These are phyloP conservation scores for Adansonia digitata DNA, from an alignment of 345 rosid species.

Conservation along the genomic window DNA sequence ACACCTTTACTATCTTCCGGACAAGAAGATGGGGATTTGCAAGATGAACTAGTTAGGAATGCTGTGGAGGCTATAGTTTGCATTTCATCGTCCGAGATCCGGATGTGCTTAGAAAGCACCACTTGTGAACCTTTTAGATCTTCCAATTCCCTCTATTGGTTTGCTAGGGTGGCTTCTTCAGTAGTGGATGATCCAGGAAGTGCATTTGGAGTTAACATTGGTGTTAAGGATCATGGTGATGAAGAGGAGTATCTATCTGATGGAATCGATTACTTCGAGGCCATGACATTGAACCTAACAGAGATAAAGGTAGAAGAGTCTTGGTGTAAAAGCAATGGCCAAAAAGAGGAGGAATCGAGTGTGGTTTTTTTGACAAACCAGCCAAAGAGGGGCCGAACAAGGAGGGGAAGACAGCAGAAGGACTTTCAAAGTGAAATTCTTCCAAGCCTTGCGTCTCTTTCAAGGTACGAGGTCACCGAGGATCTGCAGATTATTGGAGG, in stretches of 20 bases:
- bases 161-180: slow-evolving; percentile 41
- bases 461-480: slow-evolving; percentile 40
- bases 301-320: slow-evolving; percentile 34
- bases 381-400: slow-evolving; percentile 29
- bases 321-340: slow-evolving; percentile 5
- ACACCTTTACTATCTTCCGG: slow-evolving; percentile 9
- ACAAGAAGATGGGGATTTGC: slow-evolving; percentile 12
- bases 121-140: slow-evolving; percentile 8
- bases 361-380: slow-evolving; percentile 20
- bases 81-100: slow-evolving; percentile 33
- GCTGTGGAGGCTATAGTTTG: slow-evolving; percentile 48
- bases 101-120: slow-evolving; percentile 15
- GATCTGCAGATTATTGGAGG: slow-evolving; percentile 49
- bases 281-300: slow-evolving; percentile 22
- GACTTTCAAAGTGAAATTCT: slow-evolving; percentile 35
- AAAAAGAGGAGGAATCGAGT: slow-evolving; percentile 13
- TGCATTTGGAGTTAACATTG: slow-evolving; percentile 26
- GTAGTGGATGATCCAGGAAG: slow-evolving; percentile 28
- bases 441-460: slow-evolving; percentile 34
- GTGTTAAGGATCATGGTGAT: slow-evolving; percentile 14
- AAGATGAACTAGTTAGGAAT: slow-evolving; percentile 17
- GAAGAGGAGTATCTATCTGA: slow-evolving; percentile 2
- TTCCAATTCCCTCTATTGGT: slow-evolving; percentile 37
- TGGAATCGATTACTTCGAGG: slow-evolving; percentile 42
- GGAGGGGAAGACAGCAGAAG: slow-evolving; percentile 31